These are phyloP conservation scores for Colletotrichum siamense DNA, from an alignment of 2,329 filamentous ascomycete genomes.

Conservation along the genomic window DNA sequence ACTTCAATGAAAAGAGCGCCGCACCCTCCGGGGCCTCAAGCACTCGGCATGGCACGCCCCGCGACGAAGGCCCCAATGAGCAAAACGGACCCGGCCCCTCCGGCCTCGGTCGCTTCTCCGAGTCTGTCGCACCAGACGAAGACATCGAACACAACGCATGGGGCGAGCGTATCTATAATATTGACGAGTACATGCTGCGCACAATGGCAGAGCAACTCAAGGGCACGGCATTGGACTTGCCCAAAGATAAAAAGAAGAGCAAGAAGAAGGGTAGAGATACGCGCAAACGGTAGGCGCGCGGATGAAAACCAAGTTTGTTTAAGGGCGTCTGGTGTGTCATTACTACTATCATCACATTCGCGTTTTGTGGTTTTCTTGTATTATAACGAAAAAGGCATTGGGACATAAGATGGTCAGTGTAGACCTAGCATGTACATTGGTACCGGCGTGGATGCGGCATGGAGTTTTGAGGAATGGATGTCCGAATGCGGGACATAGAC, in stretches of 20 bases:
- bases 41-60: conserved; percentile 56
- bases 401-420: neutral
- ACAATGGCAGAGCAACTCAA: conserved; percentile 69
- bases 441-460: conserved; percentile 5
- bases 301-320: neutral
- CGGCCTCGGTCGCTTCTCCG: conserved; percentile 42
- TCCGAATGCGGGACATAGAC: neutral
- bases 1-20: conserved; percentile 73
- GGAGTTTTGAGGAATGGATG: neutral
- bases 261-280: conserved; percentile 66
- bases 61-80: conserved; percentile 39
- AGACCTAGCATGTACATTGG: conserved; percentile 11
- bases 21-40: conserved; percentile 54
- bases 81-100: conserved; percentile 34
- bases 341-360: neutral
- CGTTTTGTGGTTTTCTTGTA: neutral
- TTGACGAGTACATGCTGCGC: conserved; percentile 78
- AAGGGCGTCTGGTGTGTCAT: neutral
- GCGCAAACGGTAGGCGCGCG: conserved; percentile 48
- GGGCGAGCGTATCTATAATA: conserved; percentile 61
- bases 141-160: conserved; percentile 63
- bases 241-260: conserved; percentile 68
- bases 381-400: neutral
- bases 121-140: conserved; percentile 38
- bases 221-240: conserved; percentile 65